phyloP scores from a whole-genome alignment of 2,329 filamentous ascomycete species.

The Myriosclerotinia scirpicola region DNA sequence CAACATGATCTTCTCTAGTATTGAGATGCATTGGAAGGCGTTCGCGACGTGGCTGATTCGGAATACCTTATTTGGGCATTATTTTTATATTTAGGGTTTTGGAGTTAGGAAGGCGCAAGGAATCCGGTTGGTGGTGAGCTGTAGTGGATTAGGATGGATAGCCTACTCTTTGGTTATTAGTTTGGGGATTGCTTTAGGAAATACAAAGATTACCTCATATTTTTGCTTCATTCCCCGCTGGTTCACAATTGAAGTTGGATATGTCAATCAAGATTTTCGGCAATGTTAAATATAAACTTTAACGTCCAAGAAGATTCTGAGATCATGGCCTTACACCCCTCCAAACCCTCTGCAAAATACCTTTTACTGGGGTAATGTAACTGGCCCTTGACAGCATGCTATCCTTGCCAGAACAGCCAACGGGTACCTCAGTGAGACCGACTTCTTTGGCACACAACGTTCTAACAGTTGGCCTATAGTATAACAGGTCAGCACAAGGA shows the following conservation, averaged over 20 bases:
- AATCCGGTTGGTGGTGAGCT: background rate
- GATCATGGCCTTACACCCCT: background rate
- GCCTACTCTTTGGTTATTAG: background rate
- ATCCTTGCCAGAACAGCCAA: background rate
- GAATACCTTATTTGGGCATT: slow-evolving; percentile 11
- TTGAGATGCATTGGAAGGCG: slow-evolving; percentile 21
- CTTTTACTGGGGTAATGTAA: background rate
- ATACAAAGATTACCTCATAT: background rate
- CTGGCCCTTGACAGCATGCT: background rate
- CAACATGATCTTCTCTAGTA: slow-evolving; percentile 23
- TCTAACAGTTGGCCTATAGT: background rate
- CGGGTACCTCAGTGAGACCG: background rate
- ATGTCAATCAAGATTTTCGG: background rate
- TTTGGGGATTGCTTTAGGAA: background rate
- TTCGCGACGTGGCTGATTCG: slow-evolving; percentile 20
- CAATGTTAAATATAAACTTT: background rate
- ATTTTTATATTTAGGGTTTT: background rate
- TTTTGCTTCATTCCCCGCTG: background rate
- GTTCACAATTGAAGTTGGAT: background rate
- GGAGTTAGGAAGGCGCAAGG: slow-evolving; percentile 3
- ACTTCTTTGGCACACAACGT: background rate
- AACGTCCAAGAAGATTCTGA: background rate
- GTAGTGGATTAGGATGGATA: slow-evolving; percentile 8
- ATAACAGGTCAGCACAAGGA: no score
- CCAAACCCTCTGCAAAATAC: background rate